phyloP scores from a whole-genome alignment of 208 protist species.

The Trypanosoma melophagium region DNA sequence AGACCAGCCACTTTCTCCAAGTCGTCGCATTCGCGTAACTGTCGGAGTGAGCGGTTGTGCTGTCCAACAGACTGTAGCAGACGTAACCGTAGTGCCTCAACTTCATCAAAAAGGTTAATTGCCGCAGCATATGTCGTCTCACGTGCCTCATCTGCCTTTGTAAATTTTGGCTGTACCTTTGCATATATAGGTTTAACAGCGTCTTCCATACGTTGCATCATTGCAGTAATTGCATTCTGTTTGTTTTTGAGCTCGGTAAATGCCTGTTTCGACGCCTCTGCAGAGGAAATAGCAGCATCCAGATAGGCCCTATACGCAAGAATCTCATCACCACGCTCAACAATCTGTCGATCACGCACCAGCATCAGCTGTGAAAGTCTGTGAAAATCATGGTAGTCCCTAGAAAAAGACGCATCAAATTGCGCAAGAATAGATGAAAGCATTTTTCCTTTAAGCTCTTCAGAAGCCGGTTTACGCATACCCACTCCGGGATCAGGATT shows the following conservation, averaged over 20 bases:
- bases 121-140: constrained; percentile 48
- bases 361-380: constrained; percentile 58
- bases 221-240: constrained; percentile 44
- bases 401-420: constrained; percentile 50
- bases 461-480: constrained; percentile 28
- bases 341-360: constrained; percentile 63
- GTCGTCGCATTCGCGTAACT: constrained; percentile 43
- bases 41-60: constrained; percentile 50
- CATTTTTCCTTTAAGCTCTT: constrained; percentile 58
- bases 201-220: constrained; percentile 67
- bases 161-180: constrained; percentile 26
- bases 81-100: constrained; percentile 55
- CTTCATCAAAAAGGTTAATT: constrained; percentile 69
- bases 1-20: constrained; percentile 51
- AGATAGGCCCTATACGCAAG: constrained; percentile 43
- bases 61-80: constrained; percentile 47
- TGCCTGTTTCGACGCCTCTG: constrained; percentile 45
- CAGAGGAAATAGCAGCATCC: constrained; percentile 48
- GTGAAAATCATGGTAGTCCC: constrained; percentile 53
- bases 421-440: constrained; percentile 49
- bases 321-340: constrained; percentile 60
- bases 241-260: constrained; percentile 52
- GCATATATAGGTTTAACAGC: constrained; percentile 60
- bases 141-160: constrained; percentile 39
- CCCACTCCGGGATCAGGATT: neutral